Evolutionary conservation across 345 rosid species (phyloP).

Genomic region (Lenwebbia sp.): DNA sequence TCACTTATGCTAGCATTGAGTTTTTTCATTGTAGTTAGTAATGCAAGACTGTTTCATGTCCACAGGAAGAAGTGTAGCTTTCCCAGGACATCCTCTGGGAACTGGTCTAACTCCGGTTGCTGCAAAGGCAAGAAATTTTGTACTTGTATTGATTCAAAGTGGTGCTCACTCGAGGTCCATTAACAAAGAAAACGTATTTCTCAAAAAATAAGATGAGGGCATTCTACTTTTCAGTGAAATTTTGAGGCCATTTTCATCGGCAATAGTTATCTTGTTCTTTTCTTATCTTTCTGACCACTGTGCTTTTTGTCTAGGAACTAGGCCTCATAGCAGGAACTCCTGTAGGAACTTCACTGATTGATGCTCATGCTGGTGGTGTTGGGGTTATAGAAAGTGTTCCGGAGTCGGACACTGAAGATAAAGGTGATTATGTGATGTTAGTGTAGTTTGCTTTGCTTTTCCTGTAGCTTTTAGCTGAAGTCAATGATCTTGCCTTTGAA

Average conservation of each 20-base stretch:
- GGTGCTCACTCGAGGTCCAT: constrained; percentile 30
- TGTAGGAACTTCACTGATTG: constrained; percentile 85
- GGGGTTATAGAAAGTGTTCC: constrained; percentile 84
- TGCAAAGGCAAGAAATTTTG: constrained; percentile 75
- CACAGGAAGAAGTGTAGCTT: constrained; percentile 94
- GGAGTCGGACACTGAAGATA: constrained; percentile 25
- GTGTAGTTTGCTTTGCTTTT: background rate
- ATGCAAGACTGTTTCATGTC: background rate
- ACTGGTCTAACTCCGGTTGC: constrained; percentile 81
- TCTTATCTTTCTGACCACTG: background rate
- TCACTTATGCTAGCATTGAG: background rate
- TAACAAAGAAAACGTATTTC: background rate
- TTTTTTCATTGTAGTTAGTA: background rate
- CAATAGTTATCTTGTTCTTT: background rate
- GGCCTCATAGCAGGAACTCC: constrained; percentile 77
- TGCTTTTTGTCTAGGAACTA: constrained; percentile 47
- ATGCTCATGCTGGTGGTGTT: constrained; percentile 99
- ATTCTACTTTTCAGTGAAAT: background rate
- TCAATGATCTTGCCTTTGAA: background rate
- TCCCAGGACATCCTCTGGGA: constrained; percentile 95
- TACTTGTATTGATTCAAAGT: constrained; percentile 20
- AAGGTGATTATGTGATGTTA: constrained; percentile 30
- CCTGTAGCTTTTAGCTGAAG: background rate
- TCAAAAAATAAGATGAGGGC: background rate
- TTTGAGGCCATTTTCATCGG: background rate